Evolutionary conservation across 2,329 filamentous ascomycete species (phyloP), one percentile per base, ranked within the genome.

Genomic region (Drechslera avenae): DNA sequence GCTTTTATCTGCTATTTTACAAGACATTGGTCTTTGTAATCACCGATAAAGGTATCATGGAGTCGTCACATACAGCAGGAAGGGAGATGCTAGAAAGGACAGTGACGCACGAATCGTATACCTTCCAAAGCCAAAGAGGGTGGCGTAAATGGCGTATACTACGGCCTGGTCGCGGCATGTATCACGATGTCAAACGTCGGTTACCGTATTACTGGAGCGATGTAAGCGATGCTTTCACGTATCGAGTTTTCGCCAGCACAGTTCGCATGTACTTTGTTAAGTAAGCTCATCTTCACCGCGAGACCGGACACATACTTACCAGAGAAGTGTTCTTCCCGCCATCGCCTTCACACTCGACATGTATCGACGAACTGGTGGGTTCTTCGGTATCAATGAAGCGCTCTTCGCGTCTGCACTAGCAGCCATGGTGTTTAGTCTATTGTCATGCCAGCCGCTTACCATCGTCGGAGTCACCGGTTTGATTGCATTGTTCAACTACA

Each of bases 251-350:
- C 33, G 80, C 81, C 5, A 81, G 78, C 50, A 83, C 78, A 0
- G 70, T 85, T 9, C 79, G 80, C 2, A 85, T 84, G 72, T 84
- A 83, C 67, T 84, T 84, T 67, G 80, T 83, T 60, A 81, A 82
- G 75, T 78, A 54, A 54, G 68, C n/a, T 13, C 17, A 16, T 5
- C 8, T 9, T 9, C 16, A 3, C 18, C 5, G 14, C 21, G 4
- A n/a, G 3, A 12, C 7, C 12, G 16, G 12, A 10, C 8, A 19
- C 2, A n/a, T 16, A 28, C 51, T 60, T 44, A 62, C 30, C 6
- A 12, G 12, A 1, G 7, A 23, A 76, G 79, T 52, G 72, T 85
- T 1, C 74, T 85, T 3, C 83, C 83, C 4, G 83, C 83, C 0
- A 73, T 85, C 3, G 83, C 83, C 2, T 85, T 83, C 56, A 79